Evolutionary conservation across 345 rosid genomes (phyloP), one percentile per base, ranked within the genome.

Genomic region (Eucalyptus pauciflora): DNA sequence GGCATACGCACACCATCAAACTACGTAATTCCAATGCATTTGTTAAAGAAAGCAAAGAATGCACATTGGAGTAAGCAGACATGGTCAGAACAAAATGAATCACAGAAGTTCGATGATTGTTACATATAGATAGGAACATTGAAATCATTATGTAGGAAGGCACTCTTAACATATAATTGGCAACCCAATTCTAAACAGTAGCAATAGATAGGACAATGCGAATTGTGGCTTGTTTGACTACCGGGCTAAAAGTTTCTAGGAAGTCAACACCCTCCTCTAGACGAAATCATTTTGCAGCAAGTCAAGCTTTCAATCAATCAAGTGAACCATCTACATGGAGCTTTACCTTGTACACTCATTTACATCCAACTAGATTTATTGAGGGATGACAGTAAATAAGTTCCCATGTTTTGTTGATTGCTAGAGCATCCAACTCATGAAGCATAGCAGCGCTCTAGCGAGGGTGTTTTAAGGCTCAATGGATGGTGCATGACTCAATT

Each of bases 221-320:
- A 60, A 60, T 60, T 5, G 16, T 60, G 67, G 2, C 31, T 60
- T 60, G 31, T 60, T 27, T 60, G 4, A 60, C 67, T 60, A 27
- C 3, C 2, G 1, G 0, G n/a, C 31, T 25, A 60, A 25, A 60
- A 27, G n/a, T 60, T 60, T 27, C 4, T 60, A 0, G 4, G 0
- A 60, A 60, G 67, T 60, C 67, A 27, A 60, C 1, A 0, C 31
- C 67, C 67, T 60, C 67, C 67, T 60, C 16, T 27, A 11, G 14
- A 60, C 2, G 3, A 60, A 60, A 60, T 6, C 67, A 27, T 60
- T 0, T 60, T 60, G 67, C 31, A 60, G 12, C 14, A 60, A 27
- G 67, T 27, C 31, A 60, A 5, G 67, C 31, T 60, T 60, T 60
- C 67, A 25, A 25, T 60, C 14, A 27, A 0, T 60, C 15, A 27